These are phyloP conservation scores for Lachnellula arida DNA, from an alignment of 2,329 filamentous ascomycete genomes.

Conservation along the genomic window DNA sequence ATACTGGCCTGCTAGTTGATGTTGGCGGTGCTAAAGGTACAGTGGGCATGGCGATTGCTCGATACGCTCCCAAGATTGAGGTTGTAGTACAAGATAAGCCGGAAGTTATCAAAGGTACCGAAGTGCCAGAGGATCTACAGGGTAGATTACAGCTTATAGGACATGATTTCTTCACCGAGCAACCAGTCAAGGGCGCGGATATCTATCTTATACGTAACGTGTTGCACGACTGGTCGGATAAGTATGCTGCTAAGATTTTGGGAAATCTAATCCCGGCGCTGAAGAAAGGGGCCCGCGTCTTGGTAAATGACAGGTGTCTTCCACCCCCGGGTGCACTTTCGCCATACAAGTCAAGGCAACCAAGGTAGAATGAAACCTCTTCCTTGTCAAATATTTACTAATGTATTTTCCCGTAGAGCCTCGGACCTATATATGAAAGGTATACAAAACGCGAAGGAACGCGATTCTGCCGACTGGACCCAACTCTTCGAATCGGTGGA, in stretches of 20 bases:
- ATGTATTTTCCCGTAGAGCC: too few species aligned
- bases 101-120: background rate
- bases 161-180: conserved; percentile 51
- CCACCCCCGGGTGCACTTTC: too few species aligned
- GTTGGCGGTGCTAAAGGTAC: background rate
- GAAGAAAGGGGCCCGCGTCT: conserved; percentile 46
- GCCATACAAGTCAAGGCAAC: too few species aligned
- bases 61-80: background rate
- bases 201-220: conserved; percentile 54
- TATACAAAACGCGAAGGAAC: too few species aligned
- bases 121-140: background rate
- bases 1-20: background rate
- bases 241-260: conserved; percentile 45
- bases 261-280: conserved; percentile 49
- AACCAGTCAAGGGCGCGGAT: conserved; percentile 29
- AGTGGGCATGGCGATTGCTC: background rate
- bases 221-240: conserved; percentile 53
- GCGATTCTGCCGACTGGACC: too few species aligned
- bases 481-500: too few species aligned
- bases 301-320: conserved; percentile 35
- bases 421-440: too few species aligned
- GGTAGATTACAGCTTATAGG: too few species aligned
- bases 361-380: too few species aligned
- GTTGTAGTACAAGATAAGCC: background rate
- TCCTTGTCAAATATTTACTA: too few species aligned